phyloP scores from a whole-genome alignment of 139 green algal species.

The Picochlorum sp. region DNA sequence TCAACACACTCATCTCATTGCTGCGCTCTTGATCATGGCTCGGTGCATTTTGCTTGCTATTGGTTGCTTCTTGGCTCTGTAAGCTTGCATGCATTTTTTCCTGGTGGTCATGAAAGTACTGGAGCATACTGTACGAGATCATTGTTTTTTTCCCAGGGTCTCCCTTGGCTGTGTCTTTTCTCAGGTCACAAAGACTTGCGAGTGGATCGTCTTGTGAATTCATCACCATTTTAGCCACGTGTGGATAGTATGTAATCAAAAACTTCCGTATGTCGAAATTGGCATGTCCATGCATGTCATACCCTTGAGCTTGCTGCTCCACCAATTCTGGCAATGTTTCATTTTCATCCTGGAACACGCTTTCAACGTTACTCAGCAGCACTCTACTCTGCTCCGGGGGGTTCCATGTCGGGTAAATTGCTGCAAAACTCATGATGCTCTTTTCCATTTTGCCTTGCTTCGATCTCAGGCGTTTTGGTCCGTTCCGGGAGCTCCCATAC shows the following conservation, averaged over 20 bases:
- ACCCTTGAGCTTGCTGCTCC: no score
- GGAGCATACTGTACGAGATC: not conserved
- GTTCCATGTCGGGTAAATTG: slow-evolving; percentile 78
- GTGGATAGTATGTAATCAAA: not conserved
- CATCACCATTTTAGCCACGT: slow-evolving; percentile 2
- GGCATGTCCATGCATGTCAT: not conserved
- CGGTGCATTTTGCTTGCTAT: not conserved
- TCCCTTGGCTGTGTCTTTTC: not conserved
- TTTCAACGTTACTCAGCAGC: not conserved
- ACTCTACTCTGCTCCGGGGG: slow-evolving; percentile 4
- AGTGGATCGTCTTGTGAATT: no score
- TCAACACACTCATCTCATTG: no score
- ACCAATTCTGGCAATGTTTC: not conserved
- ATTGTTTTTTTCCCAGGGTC: not conserved
- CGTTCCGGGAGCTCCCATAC: slow-evolving; percentile 52
- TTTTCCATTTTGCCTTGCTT: slow-evolving; percentile 92
- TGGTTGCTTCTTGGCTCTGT: not conserved
- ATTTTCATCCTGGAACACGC: not conserved
- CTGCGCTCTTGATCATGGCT: not conserved
- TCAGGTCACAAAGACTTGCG: not conserved
- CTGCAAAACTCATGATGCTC: slow-evolving; percentile 78
- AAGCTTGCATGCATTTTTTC: not conserved
- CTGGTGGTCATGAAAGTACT: not conserved
- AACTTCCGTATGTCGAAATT: not conserved
- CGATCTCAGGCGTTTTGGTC: slow-evolving; percentile 28